phyloP scores from a whole-genome alignment of 2,329 filamentous ascomycete species.

The Pseudocercospora pini-densiflorae region DNA sequence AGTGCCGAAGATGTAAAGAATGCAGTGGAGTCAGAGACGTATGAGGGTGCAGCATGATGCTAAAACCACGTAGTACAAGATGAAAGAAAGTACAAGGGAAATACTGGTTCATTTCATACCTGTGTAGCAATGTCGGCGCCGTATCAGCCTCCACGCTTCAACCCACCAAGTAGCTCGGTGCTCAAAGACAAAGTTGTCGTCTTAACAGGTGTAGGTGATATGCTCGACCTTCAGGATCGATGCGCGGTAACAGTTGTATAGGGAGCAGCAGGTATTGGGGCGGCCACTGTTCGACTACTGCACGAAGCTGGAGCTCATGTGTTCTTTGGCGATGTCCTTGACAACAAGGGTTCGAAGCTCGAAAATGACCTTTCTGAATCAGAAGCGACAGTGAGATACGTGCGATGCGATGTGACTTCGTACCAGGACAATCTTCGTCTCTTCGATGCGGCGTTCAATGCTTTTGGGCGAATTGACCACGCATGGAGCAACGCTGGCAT shows the following conservation, averaged over 20 bases:
- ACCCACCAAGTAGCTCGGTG: constrained; percentile 16
- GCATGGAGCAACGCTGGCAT: constrained; percentile 55
- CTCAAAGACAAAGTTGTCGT: constrained; percentile 39
- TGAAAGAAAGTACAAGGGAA: neutral
- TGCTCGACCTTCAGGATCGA: neutral
- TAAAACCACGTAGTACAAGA: neutral
- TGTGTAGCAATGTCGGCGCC: neutral
- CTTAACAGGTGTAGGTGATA: constrained; percentile 36
- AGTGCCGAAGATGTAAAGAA: neutral
- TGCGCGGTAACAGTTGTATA: constrained; percentile 24
- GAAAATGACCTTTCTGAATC: constrained; percentile 31
- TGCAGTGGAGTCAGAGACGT: neutral
- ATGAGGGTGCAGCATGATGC: neutral
- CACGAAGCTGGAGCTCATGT: constrained; percentile 48
- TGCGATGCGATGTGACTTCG: constrained; percentile 51
- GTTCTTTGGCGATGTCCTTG: constrained; percentile 51
- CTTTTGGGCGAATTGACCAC: constrained; percentile 54
- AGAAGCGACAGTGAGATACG: constrained; percentile 40
- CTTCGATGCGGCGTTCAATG: constrained; percentile 51
- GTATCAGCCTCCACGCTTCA: constrained; percentile 29
- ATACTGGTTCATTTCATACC: neutral
- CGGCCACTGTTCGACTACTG: constrained; percentile 46
- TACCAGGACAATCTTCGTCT: constrained; percentile 52
- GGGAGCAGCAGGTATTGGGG: constrained; percentile 54
- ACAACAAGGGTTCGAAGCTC: constrained; percentile 40